Percentiles rank a stretch among this genome's conserved stretches.
These are phyloP conservation scores for Phytophthora palmivora DNA, from an alignment of 352 stramenopile species.

Conservation along the genomic window DNA sequence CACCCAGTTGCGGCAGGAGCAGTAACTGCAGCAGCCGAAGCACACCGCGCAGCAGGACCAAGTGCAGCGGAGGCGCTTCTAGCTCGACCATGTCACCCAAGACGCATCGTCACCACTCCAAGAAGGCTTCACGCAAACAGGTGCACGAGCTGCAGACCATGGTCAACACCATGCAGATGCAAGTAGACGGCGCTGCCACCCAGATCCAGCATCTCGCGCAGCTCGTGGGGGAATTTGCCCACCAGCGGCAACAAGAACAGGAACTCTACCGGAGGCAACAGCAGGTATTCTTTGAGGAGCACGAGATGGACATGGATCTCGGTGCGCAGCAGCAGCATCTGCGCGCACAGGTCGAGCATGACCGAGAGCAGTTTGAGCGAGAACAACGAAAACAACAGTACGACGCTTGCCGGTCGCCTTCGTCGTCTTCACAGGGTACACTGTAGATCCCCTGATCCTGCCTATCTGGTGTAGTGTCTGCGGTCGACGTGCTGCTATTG, in stretches of 20 bases:
- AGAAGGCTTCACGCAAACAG: too few relatives aligned
- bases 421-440: not conserved
- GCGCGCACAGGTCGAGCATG: too few relatives aligned
- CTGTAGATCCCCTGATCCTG: constrained; percentile 10
- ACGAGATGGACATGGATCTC: constrained; percentile 34
- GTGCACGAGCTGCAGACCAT: too few relatives aligned
- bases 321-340: too few relatives aligned
- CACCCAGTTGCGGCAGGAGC: constrained; percentile 4
- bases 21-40: too few relatives aligned
- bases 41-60: constrained; percentile 10
- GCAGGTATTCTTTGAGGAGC: constrained; percentile 15
- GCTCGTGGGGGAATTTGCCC: too few relatives aligned
- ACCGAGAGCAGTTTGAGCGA: too few relatives aligned
- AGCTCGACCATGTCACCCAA: constrained; percentile 7
- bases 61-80: not conserved
- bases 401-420: not conserved
- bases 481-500: not conserved
- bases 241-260: constrained; percentile 20
- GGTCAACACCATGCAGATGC: too few relatives aligned
- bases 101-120: too few relatives aligned
- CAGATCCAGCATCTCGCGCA: too few relatives aligned
- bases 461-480: too few relatives aligned
- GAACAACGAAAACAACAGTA: constrained; percentile 10
- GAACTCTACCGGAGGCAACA: constrained; percentile 14
- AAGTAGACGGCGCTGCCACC: too few relatives aligned